Percentiles rank a stretch among this genome's conserved stretches.
phyloP scores from a whole-genome alignment of 768 basidiomycete genomes.

The Panus rudis region DNA sequence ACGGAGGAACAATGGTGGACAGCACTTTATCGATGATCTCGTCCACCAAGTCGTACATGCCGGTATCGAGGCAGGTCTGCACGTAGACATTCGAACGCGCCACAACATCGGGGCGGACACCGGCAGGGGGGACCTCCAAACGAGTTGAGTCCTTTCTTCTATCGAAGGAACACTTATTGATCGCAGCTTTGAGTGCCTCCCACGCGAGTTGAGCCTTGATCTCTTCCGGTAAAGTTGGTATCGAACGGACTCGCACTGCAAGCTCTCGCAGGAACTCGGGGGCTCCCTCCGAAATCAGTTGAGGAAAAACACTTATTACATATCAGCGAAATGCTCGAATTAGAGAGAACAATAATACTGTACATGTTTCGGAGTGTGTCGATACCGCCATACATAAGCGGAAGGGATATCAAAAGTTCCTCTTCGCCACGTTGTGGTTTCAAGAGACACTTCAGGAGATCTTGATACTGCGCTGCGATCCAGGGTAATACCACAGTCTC shows the following conservation, averaged over 20 bases:
- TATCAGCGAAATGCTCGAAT: background rate
- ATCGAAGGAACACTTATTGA: background rate
- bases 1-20: too few relatives aligned
- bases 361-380: background rate
- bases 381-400: background rate
- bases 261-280: background rate
- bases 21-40: background rate
- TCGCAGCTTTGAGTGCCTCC: background rate
- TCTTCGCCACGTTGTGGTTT: background rate
- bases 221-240: background rate
- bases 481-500: background rate
- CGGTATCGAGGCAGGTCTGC: conserved; percentile 2
- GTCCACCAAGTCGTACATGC: too few relatives aligned
- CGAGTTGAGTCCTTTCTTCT: too few relatives aligned
- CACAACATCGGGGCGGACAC: background rate
- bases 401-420: background rate
- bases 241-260: background rate
- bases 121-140: too few relatives aligned
- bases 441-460: background rate
- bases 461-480: background rate
- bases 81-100: background rate
- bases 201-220: background rate
- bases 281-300: background rate
- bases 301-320: conserved; percentile 4
- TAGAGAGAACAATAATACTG: background rate